Percentiles rank a stretch among this genome's conserved stretches.
phyloP scores from a whole-genome alignment of 1,139 yeast genomes.

The Debaryomyces psychrophilus region DNA sequence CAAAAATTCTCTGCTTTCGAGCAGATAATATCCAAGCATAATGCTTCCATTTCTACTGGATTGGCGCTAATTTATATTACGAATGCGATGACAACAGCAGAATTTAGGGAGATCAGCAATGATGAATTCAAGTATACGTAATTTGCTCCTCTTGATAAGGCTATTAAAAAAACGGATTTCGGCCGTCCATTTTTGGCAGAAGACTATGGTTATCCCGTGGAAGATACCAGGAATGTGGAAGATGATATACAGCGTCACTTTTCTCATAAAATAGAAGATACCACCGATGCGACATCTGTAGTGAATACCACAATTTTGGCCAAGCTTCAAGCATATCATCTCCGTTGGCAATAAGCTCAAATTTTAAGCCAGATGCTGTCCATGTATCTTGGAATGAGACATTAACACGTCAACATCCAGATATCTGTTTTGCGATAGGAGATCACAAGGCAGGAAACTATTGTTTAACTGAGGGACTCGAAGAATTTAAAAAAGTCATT shows the following conservation, averaged over 20 bases:
- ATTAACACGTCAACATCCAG: conserved; percentile 3
- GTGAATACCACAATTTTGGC: conserved; percentile 6
- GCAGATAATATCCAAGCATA: too few relatives aligned
- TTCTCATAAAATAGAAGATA: conserved; percentile 2
- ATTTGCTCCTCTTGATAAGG: too few relatives aligned
- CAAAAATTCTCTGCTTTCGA: too few relatives aligned
- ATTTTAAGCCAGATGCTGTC: conserved; percentile 8
- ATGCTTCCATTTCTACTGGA: too few relatives aligned
- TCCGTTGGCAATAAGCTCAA: conserved; percentile 2
- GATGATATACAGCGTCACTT: conserved; percentile 9
- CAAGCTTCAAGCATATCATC: conserved; percentile 1
- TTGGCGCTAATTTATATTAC: too few relatives aligned
- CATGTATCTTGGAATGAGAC: conserved; percentile 1
- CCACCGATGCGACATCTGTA: conserved; percentile 2
- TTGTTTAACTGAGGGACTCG: conserved; percentile 6
- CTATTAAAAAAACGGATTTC: too few relatives aligned
- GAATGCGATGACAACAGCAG: too few relatives aligned
- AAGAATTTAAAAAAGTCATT: conserved; percentile 5
- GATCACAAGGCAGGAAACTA: conserved; percentile 9
- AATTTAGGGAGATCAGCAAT: too few relatives aligned
- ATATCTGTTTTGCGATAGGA: conserved; percentile 10
- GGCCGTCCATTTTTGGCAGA: neutral
- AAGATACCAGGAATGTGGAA: conserved; percentile 8
- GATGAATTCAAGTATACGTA: too few relatives aligned
- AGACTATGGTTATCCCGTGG: conserved; percentile 4